A percentile compares a stretch with the other conserved stretches of the same genome.
phyloP scores from a whole-genome alignment of 176 grass and related monocot genomes.

The Triticum turgidum region DNA sequence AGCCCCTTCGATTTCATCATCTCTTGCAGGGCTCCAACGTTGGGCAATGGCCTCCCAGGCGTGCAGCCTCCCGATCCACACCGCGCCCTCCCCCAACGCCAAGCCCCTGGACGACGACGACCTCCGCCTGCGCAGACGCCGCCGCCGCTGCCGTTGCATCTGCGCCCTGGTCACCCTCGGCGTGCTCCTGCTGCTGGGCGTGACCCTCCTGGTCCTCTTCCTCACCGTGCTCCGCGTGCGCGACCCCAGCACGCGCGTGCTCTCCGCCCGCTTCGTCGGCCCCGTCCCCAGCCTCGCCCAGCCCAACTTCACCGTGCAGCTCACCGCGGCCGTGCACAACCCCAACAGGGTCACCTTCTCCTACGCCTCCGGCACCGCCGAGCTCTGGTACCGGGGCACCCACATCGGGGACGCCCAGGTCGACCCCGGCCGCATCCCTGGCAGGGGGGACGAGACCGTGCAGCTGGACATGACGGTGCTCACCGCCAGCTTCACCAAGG shows the following conservation, averaged over 20 bases:
- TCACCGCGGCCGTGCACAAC: conserved; percentile 60
- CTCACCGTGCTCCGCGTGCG: conserved; percentile 68
- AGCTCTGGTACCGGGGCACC: conserved; percentile 49
- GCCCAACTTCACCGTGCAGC: conserved; percentile 66
- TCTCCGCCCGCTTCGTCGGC: conserved; percentile 44
- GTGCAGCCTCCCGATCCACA: background rate
- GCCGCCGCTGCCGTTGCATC: conserved; percentile 2
- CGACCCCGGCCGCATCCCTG: conserved; percentile 40
- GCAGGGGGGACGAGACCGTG: conserved; percentile 37
- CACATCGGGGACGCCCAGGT: conserved; percentile 50
- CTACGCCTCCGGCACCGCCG: conserved; percentile 21
- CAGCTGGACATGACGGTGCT: conserved; percentile 42
- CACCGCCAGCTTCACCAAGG: conserved; percentile 24
- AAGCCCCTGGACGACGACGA: background rate
- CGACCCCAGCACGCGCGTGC: conserved; percentile 47
- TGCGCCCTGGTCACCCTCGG: conserved; percentile 26
- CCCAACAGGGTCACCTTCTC: conserved; percentile 74
- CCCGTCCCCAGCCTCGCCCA: conserved; percentile 25
- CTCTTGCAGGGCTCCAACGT: background rate
- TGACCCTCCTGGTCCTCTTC: conserved; percentile 49
- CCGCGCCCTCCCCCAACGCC: background rate
- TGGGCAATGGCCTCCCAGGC: background rate
- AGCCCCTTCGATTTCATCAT: background rate
- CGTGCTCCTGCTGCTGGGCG: conserved; percentile 33
- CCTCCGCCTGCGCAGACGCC: background rate